A percentile compares a stretch with the other conserved stretches of the same genome.
Conservation (phyloP, 139 green algal genomes). For the Zygnema cylindricum region DNA sequence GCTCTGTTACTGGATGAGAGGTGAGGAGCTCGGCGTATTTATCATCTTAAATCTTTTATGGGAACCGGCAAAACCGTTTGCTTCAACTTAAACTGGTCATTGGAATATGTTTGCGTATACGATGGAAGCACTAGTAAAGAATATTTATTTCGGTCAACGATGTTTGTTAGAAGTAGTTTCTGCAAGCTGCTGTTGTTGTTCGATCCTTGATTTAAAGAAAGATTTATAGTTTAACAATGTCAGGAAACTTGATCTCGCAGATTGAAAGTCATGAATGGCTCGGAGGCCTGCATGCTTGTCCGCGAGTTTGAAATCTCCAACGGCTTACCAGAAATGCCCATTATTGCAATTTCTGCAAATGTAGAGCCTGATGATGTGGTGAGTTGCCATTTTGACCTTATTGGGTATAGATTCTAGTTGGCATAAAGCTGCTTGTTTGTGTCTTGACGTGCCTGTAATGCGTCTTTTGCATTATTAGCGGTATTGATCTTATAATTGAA, state of each 20-base stretch:
- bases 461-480: neutral
- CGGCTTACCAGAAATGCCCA: slow-evolving; percentile 35
- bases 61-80: too few relatives aligned
- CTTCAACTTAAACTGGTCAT: too few relatives aligned
- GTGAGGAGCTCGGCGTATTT: neutral
- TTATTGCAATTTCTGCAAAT: slow-evolving; percentile 45
- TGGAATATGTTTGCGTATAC: too few relatives aligned
- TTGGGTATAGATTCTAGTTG: neutral
- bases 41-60: too few relatives aligned
- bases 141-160: too few relatives aligned
- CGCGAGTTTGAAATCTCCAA: slow-evolving; percentile 24
- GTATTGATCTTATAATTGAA: too few relatives aligned
- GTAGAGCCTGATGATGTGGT: slow-evolving; percentile 43
- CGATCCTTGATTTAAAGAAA: too few relatives aligned
- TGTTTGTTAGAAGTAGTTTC: too few relatives aligned
- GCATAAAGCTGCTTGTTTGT: neutral
- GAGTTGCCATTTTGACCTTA: neutral
- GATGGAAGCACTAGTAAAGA: too few relatives aligned
- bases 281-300: slow-evolving; percentile 40
- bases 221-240: too few relatives aligned
- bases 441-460: neutral
- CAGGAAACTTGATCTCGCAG: too few relatives aligned
- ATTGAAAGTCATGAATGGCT: slow-evolving; percentile 54
- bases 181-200: too few relatives aligned
- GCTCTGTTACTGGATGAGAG: slow-evolving; percentile 42